Conservation (phyloP, 2,329 filamentous ascomycete genomes). For the Bretziella fagacearum region DNA sequence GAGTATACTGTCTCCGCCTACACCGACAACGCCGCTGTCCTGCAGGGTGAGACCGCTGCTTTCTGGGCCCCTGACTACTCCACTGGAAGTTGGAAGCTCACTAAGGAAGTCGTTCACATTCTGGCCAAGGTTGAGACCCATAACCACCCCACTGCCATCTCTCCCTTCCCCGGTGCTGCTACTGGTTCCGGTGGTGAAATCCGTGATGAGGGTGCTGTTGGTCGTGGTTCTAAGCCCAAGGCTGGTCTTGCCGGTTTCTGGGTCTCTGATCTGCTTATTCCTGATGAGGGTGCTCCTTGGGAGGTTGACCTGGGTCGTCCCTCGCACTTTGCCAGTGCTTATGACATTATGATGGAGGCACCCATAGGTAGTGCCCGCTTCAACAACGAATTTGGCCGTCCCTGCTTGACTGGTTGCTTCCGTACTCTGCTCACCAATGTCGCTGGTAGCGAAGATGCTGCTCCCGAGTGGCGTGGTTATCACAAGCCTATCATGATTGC, state of each 20-base stretch:
- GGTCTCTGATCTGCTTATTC: conserved; percentile 86
- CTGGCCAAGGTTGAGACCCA: conserved; percentile 94
- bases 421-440: conserved; percentile 66
- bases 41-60: conserved; percentile 26
- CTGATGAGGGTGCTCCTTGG: conserved; percentile 69
- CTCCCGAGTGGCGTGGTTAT: conserved; percentile 65
- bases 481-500: conserved; percentile 99
- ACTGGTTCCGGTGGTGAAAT: conserved; percentile 94
- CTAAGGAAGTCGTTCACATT: conserved; percentile 72
- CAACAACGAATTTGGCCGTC: conserved; percentile 95
- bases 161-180: conserved; percentile 78
- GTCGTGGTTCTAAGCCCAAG: conserved; percentile 81
- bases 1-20: conserved; percentile 86
- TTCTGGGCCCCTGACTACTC: conserved; percentile 76
- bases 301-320: conserved; percentile 82
- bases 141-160: conserved; percentile 93
- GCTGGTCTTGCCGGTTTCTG: conserved; percentile 84
- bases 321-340: conserved; percentile 75
- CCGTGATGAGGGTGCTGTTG: conserved; percentile 85
- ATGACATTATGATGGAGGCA: conserved; percentile 96
- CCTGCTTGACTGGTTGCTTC: conserved; percentile 79
- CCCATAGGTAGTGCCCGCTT: conserved; percentile 89
- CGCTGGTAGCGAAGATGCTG: conserved; percentile 28
- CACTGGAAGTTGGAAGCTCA: conserved; percentile 75
- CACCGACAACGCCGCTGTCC: conserved; percentile 91